phyloP scores from a whole-genome alignment of 495 filamentous ascomycete genomes.

The Xylaria nigripes region DNA sequence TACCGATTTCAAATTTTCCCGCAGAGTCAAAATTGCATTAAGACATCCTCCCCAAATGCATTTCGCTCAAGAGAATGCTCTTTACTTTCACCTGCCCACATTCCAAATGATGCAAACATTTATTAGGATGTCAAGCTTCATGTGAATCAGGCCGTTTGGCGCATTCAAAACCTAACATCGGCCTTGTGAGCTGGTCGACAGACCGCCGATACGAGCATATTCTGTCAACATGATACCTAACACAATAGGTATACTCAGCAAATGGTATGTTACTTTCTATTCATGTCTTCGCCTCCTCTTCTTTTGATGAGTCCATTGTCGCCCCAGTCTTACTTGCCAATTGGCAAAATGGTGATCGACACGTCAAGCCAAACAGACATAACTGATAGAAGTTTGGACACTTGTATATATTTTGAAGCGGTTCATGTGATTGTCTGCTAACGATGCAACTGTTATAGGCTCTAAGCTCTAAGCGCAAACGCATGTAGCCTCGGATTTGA shows the following conservation, averaged over 20 bases:
- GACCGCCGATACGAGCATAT: not conserved
- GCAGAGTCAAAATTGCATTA: not conserved
- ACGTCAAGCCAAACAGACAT: constrained; percentile 89
- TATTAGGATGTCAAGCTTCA: not conserved
- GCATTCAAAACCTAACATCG: not conserved
- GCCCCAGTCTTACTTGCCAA: constrained; percentile 81
- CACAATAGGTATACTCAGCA: not conserved
- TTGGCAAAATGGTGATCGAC: constrained; percentile 72
- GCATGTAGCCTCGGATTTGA: not conserved
- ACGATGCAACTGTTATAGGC: not conserved
- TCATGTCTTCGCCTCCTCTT: constrained; percentile 11
- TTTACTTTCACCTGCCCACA: not conserved
- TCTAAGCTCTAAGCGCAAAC: not conserved
- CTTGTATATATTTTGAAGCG: not conserved
- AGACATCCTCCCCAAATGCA: not conserved
- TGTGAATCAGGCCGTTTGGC: not conserved
- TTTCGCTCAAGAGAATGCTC: not conserved
- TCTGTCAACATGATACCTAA: not conserved
- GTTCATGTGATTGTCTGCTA: not conserved
- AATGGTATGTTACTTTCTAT: constrained; percentile 28
- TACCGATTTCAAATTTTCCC: not conserved
- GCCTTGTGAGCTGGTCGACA: not conserved
- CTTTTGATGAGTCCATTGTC: constrained; percentile 82
- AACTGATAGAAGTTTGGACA: constrained; percentile 47
- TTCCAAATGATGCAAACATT: too few species aligned